Conservation (phyloP, 345 rosid species). For the Eucalyptus tenuipes region DNA sequence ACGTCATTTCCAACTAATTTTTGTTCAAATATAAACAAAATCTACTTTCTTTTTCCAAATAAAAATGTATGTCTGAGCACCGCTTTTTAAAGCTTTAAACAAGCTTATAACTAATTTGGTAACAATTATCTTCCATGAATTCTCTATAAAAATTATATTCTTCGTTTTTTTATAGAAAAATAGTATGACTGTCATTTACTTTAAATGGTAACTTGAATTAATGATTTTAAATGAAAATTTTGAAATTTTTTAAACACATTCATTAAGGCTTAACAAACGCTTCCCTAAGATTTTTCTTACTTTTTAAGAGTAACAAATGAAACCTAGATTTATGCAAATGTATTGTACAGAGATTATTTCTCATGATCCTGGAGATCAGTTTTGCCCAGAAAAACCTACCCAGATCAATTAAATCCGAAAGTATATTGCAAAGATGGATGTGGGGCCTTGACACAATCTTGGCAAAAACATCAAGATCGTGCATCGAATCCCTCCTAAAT, state of each 20-base stretch:
- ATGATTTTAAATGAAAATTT: background rate
- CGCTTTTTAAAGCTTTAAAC: background rate
- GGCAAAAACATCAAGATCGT: background rate
- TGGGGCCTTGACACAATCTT: background rate
- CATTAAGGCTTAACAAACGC: background rate
- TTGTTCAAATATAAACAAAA: too few relatives aligned
- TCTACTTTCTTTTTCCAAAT: background rate
- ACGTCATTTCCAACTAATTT: background rate
- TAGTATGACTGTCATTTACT: background rate
- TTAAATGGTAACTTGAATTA: background rate
- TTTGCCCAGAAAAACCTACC: background rate
- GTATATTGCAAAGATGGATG: background rate
- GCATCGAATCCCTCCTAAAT: background rate
- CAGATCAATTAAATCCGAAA: background rate
- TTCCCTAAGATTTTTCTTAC: background rate
- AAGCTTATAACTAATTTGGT: background rate
- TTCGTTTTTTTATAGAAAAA: too few relatives aligned
- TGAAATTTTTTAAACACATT: fast-evolving
- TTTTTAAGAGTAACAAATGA: background rate
- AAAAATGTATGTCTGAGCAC: background rate
- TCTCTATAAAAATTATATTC: background rate
- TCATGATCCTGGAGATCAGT: background rate
- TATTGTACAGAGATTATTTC: background rate
- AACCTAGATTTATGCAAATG: background rate
- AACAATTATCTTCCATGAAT: background rate